phyloP scores from a whole-genome alignment of 768 basidiomycete species.

The Strobilomyces echinocephalus region DNA sequence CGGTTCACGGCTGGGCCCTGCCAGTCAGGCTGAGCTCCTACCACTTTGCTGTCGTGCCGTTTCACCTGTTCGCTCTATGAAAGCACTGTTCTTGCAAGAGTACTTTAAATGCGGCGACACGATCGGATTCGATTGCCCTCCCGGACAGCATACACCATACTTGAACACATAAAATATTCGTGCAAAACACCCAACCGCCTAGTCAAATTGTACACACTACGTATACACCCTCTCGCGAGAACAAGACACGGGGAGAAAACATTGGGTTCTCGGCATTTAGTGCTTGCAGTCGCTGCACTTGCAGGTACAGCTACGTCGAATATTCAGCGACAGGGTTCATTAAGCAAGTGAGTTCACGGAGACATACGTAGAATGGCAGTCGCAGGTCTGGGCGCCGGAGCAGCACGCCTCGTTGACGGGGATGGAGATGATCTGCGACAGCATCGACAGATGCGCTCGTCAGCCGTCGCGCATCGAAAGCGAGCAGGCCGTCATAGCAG shows the following conservation, averaged over 20 bases:
- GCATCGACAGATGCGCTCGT: background rate
- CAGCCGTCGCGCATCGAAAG: background rate
- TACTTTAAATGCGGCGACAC: background rate
- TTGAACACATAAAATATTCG: background rate
- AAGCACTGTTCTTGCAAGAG: too few relatives aligned
- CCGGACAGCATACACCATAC: background rate
- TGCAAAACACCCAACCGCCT: background rate
- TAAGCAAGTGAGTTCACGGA: background rate
- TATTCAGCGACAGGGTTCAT: background rate
- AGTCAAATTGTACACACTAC: background rate
- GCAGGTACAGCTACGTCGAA: slow-evolving; percentile 12
- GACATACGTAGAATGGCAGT: slow-evolving; percentile 8
- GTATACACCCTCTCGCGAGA: background rate
- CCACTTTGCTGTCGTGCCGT: too few relatives aligned
- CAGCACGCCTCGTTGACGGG: slow-evolving; percentile 23
- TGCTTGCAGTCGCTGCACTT: slow-evolving; percentile 20
- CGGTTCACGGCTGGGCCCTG: too few relatives aligned
- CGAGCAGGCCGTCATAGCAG: background rate
- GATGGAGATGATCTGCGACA: slow-evolving; percentile 8
- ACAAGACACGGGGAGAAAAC: background rate
- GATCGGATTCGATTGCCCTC: background rate
- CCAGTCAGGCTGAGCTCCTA: too few relatives aligned
- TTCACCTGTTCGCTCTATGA: too few relatives aligned
- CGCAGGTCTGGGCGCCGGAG: slow-evolving; percentile 2
- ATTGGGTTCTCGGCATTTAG: too few relatives aligned